Conservation (phyloP, 192 early-diverging fungal genomes). For the Coemansia sp. region DNA sequence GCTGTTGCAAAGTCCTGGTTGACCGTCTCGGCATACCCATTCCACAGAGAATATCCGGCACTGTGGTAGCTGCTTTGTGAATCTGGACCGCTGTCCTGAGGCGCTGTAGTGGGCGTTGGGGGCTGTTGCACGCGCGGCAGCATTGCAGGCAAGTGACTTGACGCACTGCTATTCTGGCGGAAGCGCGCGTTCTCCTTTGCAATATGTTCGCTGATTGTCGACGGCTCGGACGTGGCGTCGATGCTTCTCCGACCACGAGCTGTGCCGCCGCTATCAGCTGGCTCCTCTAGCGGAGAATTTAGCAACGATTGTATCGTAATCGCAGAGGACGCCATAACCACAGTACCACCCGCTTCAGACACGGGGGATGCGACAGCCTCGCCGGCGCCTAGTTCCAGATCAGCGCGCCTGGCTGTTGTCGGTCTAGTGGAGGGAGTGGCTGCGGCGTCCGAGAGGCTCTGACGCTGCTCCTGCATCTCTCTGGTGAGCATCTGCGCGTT, state of each 20-base stretch:
- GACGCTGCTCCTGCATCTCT: constrained; percentile 52
- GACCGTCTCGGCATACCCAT: constrained; percentile 44
- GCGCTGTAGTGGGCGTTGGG: constrained; percentile 14
- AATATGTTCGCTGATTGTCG: constrained; percentile 43
- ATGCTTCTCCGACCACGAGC: constrained; percentile 6
- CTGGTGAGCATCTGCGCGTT: constrained; percentile 12
- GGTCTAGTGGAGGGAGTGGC: neutral
- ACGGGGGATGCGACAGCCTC: neutral
- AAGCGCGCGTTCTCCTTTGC: constrained; percentile 53
- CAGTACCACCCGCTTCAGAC: constrained; percentile 1
- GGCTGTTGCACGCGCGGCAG: constrained; percentile 6
- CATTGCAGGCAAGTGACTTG: constrained; percentile 15
- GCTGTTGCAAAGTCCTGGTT: constrained; percentile 52
- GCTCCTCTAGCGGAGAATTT: constrained; percentile 32
- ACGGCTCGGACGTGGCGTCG: constrained; percentile 12
- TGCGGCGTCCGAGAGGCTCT: constrained; percentile 10
- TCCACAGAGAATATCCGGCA: constrained; percentile 47
- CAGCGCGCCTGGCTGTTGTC: neutral
- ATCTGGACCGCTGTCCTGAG: constrained; percentile 41
- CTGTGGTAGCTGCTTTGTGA: constrained; percentile 56
- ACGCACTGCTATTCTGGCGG: constrained; percentile 36
- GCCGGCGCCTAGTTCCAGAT: neutral
- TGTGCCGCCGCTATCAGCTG: constrained; percentile 12
- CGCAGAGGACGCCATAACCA: constrained; percentile 13
- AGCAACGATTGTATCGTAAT: constrained; percentile 51